Percentiles rank a stretch among this genome's conserved stretches.
phyloP scores from a whole-genome alignment of 805 yeast genomes.

The Starmerella stellata region DNA sequence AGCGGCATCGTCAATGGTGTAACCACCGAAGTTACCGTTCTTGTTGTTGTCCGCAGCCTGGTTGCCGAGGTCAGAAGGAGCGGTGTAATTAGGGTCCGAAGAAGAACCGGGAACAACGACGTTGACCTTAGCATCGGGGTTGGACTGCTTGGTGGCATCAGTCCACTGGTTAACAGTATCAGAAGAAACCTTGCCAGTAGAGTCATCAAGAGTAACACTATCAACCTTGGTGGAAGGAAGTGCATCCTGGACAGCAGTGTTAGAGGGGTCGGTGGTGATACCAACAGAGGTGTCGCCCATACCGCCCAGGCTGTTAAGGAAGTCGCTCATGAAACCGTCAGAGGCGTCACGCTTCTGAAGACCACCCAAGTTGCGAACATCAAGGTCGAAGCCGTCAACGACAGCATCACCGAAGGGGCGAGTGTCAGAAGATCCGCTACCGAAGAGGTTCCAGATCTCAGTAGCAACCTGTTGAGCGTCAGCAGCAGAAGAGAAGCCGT shows the following conservation, averaged over 20 bases:
- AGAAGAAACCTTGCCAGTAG: slow-evolving; percentile 36
- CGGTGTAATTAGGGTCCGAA: slow-evolving; percentile 30
- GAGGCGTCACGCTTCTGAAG: slow-evolving; percentile 56
- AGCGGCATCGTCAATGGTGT: slow-evolving; percentile 74
- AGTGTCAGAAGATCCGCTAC: slow-evolving; percentile 25
- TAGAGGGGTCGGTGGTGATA: slow-evolving; percentile 32
- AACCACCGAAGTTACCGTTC: slow-evolving; percentile 40
- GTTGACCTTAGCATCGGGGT: slow-evolving; percentile 43
- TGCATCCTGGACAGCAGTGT: not conserved
- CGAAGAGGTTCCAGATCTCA: slow-evolving; percentile 36
- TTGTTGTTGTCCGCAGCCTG: slow-evolving; percentile 17
- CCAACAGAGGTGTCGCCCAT: slow-evolving; percentile 46
- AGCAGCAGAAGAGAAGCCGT: slow-evolving; percentile 34
- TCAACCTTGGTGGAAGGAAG: slow-evolving; percentile 28
- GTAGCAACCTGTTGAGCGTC: slow-evolving; percentile 43
- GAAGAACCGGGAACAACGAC: slow-evolving; percentile 58
- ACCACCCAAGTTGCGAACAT: slow-evolving; percentile 37
- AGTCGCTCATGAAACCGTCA: slow-evolving; percentile 28
- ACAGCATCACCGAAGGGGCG: slow-evolving; percentile 55
- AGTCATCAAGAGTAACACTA: slow-evolving; percentile 55
- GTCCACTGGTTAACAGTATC: slow-evolving; percentile 41
- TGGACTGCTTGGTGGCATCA: not conserved
- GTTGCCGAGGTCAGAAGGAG: slow-evolving; percentile 21
- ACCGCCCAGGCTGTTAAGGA: slow-evolving; percentile 74
- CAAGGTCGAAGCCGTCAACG: slow-evolving; percentile 71